Percentiles rank a stretch among this genome's conserved stretches.
Evolutionary conservation across 768 basidiomycete species (phyloP).

Genomic region (Russula sp.): DNA sequence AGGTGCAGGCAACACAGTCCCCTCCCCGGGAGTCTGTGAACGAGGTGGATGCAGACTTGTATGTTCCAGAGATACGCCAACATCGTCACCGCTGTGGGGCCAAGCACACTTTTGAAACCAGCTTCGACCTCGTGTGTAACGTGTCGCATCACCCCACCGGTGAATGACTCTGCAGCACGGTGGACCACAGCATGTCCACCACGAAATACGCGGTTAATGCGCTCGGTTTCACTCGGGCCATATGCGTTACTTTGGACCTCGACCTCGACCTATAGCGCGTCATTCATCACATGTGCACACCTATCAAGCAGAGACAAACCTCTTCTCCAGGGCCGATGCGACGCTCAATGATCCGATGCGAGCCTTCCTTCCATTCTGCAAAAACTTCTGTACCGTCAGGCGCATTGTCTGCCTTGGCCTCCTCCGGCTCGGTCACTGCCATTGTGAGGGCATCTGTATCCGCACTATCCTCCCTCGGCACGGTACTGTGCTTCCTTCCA

Average conservation of each 20-base stretch:
- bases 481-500: constrained; percentile 31
- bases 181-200: constrained; percentile 33
- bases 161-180: constrained; percentile 34
- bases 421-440: constrained; percentile 28
- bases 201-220: constrained; percentile 33
- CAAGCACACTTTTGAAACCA: constrained; percentile 21
- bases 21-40: not conserved
- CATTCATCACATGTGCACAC: not conserved
- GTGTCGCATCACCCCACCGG: constrained; percentile 26
- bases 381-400: constrained; percentile 47
- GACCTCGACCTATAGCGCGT: constrained; percentile 36
- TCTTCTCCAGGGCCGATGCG: constrained; percentile 59
- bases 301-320: constrained; percentile 42
- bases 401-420: constrained; percentile 39
- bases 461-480: constrained; percentile 20
- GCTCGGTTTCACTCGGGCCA: constrained; percentile 35
- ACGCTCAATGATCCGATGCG: constrained; percentile 62
- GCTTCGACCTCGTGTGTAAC: constrained; percentile 29
- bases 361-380: constrained; percentile 70
- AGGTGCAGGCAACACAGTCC: not conserved
- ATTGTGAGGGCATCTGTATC: constrained; percentile 20
- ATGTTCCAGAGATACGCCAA: not conserved
- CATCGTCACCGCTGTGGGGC: not conserved
- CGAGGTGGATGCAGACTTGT: not conserved
- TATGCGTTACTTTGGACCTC: constrained; percentile 39